phyloP scores from a whole-genome alignment of 1,284 basidiomycete genomes.

The Austropuccinia psidii region DNA sequence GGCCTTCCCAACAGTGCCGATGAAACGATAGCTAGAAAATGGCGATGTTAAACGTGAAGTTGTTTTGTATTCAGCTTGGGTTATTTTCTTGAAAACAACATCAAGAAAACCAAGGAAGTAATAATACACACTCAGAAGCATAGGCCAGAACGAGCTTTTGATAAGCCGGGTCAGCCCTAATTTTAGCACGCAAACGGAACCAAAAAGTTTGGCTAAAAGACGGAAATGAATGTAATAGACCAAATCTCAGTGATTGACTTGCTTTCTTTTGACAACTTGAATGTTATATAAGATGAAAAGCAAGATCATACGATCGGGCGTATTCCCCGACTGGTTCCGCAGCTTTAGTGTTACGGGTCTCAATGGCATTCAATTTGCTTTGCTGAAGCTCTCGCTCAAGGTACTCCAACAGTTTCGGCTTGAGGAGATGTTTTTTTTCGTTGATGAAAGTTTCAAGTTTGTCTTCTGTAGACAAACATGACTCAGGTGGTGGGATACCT shows the following conservation, averaged over 20 bases:
- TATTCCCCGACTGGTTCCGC: too few species aligned
- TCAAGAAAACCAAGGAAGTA: neutral
- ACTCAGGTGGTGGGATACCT: constrained; percentile 1
- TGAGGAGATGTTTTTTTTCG: neutral
- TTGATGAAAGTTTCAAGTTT: constrained; percentile 17
- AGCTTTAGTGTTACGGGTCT: constrained; percentile 1
- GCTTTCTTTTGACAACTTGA: too few species aligned
- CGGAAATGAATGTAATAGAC: too few species aligned
- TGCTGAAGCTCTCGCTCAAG: constrained; percentile 23
- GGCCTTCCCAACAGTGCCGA: constrained; percentile 17
- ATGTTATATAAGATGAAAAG: too few species aligned
- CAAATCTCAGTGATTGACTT: too few species aligned
- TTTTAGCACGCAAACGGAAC: constrained; percentile 21
- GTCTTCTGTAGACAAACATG: neutral
- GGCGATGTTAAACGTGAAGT: too few species aligned
- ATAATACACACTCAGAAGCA: constrained; percentile 24
- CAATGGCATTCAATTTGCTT: constrained; percentile 24
- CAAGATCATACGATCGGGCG: too few species aligned
- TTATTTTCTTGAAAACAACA: neutral
- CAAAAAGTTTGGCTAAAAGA: constrained; percentile 6
- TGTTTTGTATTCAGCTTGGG: neutral
- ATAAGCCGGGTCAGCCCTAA: constrained; percentile 27
- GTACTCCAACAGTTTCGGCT: constrained; percentile 14
- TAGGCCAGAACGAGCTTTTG: constrained; percentile 29
- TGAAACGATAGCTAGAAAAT: constrained; percentile 22